phyloP scores from a whole-genome alignment of 2,329 filamentous ascomycete genomes.

The Aspergillus transmontanensis region DNA sequence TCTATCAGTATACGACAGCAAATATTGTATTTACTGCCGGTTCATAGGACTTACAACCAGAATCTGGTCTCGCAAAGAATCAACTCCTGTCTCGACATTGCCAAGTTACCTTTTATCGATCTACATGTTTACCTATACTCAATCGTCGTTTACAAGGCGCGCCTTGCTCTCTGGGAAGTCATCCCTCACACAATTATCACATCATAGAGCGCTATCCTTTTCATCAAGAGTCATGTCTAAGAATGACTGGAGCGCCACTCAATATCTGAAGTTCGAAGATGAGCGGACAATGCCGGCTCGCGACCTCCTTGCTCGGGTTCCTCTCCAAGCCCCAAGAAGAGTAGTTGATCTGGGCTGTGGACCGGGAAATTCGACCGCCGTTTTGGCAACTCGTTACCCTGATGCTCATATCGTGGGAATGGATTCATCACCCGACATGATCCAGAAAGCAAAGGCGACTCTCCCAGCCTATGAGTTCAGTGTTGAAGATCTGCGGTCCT shows the following conservation, averaged over 20 bases:
- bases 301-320: constrained; percentile 56
- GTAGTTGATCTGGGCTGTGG: constrained; percentile 64
- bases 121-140: background rate
- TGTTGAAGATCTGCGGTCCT: constrained; percentile 51
- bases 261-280: constrained; percentile 59
- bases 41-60: background rate
- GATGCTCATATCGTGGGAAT: constrained; percentile 52
- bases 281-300: constrained; percentile 57
- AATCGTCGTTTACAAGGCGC: background rate
- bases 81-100: too few relatives aligned
- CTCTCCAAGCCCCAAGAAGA: constrained; percentile 41
- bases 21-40: background rate
- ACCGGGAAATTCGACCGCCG: constrained; percentile 60
- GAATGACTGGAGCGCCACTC: constrained; percentile 54
- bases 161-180: background rate
- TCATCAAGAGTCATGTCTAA: constrained; percentile 11
- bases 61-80: background rate
- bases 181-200: background rate
- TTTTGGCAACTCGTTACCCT: constrained; percentile 53
- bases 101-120: background rate
- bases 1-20: background rate
- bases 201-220: background rate
- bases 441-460: constrained; percentile 48
- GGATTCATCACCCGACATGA: constrained; percentile 60
- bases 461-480: constrained; percentile 50